Percentiles rank a stretch among this genome's conserved stretches.
Evolutionary conservation across 495 filamentous ascomycete species (phyloP).

Genomic region (Talaromyces ruber): DNA sequence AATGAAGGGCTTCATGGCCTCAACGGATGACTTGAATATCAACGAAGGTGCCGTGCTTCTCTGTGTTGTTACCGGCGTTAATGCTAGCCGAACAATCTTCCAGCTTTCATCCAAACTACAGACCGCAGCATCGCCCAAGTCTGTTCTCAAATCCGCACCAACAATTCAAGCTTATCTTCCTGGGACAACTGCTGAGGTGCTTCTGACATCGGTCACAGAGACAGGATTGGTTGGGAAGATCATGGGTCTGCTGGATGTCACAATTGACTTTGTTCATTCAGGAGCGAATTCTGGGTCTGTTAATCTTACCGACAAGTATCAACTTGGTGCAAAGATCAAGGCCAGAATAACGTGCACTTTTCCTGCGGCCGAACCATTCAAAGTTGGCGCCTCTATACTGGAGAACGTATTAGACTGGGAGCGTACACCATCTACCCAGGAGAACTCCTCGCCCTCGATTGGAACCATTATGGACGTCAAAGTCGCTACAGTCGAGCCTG

Average conservation of each 20-base stretch:
- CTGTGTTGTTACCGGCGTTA: conserved; percentile 70
- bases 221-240: conserved; percentile 71
- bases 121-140: conserved; percentile 58
- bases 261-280: conserved; percentile 83
- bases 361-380: conserved; percentile 65
- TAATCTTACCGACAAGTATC: conserved; percentile 62
- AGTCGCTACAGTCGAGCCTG: conserved; percentile 66
- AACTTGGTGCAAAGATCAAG: conserved; percentile 77
- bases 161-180: conserved; percentile 86
- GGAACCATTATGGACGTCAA: conserved; percentile 69
- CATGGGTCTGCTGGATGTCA: conserved; percentile 84
- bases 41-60: conserved; percentile 77
- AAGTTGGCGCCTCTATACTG: conserved; percentile 77
- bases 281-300: conserved; percentile 54
- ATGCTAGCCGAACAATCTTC: conserved; percentile 68
- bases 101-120: conserved; percentile 74
- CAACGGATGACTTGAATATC: conserved; percentile 60
- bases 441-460: conserved; percentile 51
- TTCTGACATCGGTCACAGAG: conserved; percentile 61
- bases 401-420: conserved; percentile 67
- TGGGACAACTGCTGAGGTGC: conserved; percentile 77
- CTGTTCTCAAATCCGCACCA: conserved; percentile 64
- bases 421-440: conserved; percentile 18
- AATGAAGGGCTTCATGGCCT: conserved; percentile 76
- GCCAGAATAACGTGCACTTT: conserved; percentile 81